phyloP scores from a whole-genome alignment of 164 flowering plant genomes.

The Protea cynaroides region DNA sequence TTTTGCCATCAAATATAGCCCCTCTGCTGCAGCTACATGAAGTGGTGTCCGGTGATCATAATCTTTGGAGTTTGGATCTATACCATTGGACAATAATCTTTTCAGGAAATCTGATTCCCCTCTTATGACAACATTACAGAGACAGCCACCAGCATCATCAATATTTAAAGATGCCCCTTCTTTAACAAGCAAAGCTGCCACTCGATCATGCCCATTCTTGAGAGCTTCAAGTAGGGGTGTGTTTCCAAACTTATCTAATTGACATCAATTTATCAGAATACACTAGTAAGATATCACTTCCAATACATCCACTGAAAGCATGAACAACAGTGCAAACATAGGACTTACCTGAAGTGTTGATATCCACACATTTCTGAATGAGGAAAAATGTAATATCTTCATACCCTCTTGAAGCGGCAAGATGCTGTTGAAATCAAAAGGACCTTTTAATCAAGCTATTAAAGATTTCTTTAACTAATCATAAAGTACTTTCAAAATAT shows the following conservation, averaged over 20 bases:
- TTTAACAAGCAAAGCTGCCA: constrained; percentile 58
- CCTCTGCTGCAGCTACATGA: constrained; percentile 84
- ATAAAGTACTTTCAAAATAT: background rate
- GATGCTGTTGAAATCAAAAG: constrained; percentile 43
- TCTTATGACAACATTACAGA: constrained; percentile 56
- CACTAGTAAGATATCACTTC: background rate
- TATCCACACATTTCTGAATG: constrained; percentile 40
- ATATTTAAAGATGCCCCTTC: constrained; percentile 61
- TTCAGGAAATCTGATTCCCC: constrained; percentile 69
- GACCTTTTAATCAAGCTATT: background rate
- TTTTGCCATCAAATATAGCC: constrained; percentile 58
- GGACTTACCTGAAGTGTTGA: constrained; percentile 40
- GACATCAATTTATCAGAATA: constrained; percentile 5
- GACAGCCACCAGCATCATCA: constrained; percentile 60
- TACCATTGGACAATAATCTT: constrained; percentile 59
- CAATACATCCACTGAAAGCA: background rate
- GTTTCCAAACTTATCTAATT: constrained; percentile 76
- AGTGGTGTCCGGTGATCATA: constrained; percentile 86
- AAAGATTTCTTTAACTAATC: background rate
- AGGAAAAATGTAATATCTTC: constrained; percentile 46
- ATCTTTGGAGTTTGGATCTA: constrained; percentile 77
- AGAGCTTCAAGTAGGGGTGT: constrained; percentile 86
- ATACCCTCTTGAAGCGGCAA: constrained; percentile 73
- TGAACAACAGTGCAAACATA: background rate
- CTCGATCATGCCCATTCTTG: constrained; percentile 69